phyloP scores from a whole-genome alignment of 768 basidiomycete species.

The Glaciozyma martinii region DNA sequence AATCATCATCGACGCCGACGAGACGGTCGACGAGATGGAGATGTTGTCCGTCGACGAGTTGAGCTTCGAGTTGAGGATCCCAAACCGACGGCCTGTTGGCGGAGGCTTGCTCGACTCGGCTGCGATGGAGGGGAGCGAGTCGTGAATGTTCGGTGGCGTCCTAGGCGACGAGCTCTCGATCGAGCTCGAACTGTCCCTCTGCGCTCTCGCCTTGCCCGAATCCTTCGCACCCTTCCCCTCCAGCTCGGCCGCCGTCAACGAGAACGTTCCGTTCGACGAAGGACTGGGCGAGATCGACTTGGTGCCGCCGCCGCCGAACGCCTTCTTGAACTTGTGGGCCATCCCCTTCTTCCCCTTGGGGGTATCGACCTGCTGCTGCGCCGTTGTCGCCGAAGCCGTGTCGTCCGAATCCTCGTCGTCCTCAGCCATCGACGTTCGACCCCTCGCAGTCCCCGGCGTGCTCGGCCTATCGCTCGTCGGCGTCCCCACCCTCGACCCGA shows the following conservation, averaged over 20 bases:
- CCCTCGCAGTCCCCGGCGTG: background rate
- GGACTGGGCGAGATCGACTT: background rate
- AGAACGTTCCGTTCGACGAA: background rate
- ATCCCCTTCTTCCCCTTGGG: constrained; percentile 24
- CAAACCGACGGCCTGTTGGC: constrained; percentile 36
- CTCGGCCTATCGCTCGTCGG: background rate
- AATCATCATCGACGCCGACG: constrained; percentile 90
- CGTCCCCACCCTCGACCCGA: background rate
- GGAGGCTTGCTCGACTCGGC: constrained; percentile 9
- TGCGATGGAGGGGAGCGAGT: background rate
- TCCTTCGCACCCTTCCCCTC: background rate
- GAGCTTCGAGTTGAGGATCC: constrained; percentile 77
- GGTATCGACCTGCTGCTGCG: background rate
- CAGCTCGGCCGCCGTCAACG: background rate
- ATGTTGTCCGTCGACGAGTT: constrained; percentile 92
- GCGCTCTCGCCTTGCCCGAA: background rate
- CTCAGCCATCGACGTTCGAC: background rate
- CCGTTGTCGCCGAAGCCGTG: constrained; percentile 20
- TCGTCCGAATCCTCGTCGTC: constrained; percentile 22
- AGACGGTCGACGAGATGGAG: constrained; percentile 86
- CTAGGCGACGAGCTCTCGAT: background rate
- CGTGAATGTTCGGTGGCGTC: constrained; percentile 1
- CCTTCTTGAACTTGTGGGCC: constrained; percentile 26
- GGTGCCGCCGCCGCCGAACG: constrained; percentile 12
- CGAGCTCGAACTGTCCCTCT: constrained; percentile 1